phyloP scores from a whole-genome alignment of 495 filamentous ascomycete species.

The Clavariopsis aquatica region DNA sequence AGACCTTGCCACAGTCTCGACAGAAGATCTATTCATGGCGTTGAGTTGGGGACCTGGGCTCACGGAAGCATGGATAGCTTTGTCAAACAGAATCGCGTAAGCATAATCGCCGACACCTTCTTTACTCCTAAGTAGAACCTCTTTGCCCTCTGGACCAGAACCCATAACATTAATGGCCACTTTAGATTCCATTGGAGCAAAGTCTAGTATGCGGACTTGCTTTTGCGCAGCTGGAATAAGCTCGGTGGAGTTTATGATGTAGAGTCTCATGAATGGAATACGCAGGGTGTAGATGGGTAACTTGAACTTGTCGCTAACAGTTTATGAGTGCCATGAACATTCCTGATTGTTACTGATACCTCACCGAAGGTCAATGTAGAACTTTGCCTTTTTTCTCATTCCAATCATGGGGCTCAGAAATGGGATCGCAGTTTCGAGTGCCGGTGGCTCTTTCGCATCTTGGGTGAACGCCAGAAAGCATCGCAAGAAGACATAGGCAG shows the following conservation, averaged over 20 bases:
- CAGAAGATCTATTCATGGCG: conserved; percentile 48
- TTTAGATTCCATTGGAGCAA: conserved; percentile 47
- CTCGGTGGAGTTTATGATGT: conserved; percentile 44
- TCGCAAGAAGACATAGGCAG: conserved; percentile 17
- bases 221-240: conserved; percentile 45
- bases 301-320: conserved; percentile 21
- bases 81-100: conserved; percentile 42
- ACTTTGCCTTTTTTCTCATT: conserved; percentile 23
- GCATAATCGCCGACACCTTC: conserved; percentile 42
- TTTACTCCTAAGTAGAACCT: conserved; percentile 39
- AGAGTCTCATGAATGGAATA: conserved; percentile 45
- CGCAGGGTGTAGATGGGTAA: conserved; percentile 45
- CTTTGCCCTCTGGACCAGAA: conserved; percentile 38
- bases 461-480: conserved; percentile 19
- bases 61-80: conserved; percentile 42
- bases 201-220: conserved; percentile 44
- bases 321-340: no score
- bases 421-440: conserved; percentile 16
- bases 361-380: conserved; percentile 28
- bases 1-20: conserved; percentile 37
- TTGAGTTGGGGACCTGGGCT: conserved; percentile 44
- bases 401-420: conserved; percentile 26
- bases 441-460: conserved; percentile 19
- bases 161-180: conserved; percentile 43
- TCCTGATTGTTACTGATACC: no score